Evolutionary conservation across 2,329 filamentous ascomycete species (phyloP), one percentile per base, ranked within the genome.

Genomic region (Aspergillus cejpii): DNA sequence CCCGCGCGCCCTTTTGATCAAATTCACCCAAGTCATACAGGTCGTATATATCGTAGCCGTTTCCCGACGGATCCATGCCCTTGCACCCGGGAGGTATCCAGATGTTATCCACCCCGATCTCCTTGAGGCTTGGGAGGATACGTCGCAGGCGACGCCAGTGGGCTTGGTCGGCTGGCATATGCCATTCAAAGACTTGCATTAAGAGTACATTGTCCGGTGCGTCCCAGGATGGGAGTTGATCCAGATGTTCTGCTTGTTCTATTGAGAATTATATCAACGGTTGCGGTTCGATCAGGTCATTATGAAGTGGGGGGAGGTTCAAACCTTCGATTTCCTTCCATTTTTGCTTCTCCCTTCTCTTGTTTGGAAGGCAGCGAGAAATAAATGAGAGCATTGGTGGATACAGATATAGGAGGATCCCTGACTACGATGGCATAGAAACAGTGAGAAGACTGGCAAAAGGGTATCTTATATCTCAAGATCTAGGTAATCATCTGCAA

Each of bases 11-110:
- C 59, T 87, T 87, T 57, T 86, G 82, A 33, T 85, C 77, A 54
- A 87, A 87, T 58, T 87, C 84, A 24, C 84, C 84, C 2, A 84
- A 64, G 49, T 85, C 81, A 54, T 81, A 85, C 11, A 87, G 64
- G 58, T 87, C 84, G 57, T 85, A 87, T 49, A 80, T 73, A 59
- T 83, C 81, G 52, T 84, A 84, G 4, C 84, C 84, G 55, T 85
- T 85, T 15, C 81, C 78, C 21, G 74, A 64, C 0, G 75, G 73
- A 23, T 73, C 74, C 47, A 78, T 77, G 0, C 77, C 82, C 66
- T 87, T 87, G 64, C 82, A 85, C 43, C 77, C 84, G 0, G 84
- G 84, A 0, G 84, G 84, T 5, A 87, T 75, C 83, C 83, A 86
- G 24, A 83, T 67, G 44, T 74, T 74, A 40, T 79, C 76, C 38